Conservation (phyloP, 441 rosid genomes). For the Hura crepitans region DNA sequence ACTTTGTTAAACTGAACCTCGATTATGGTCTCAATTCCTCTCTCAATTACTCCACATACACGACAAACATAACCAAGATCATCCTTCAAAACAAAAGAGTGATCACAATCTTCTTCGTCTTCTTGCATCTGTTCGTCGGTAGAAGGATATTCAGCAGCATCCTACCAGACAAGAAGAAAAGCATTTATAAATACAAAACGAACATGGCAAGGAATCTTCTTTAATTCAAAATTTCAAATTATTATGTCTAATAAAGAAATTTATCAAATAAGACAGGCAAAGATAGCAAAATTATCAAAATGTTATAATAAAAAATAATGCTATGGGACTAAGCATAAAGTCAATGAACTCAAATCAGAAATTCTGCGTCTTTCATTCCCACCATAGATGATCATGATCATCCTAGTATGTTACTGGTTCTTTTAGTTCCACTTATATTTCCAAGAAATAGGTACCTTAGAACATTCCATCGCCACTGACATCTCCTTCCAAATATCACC, state of each 20-base stretch:
- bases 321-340: not conserved
- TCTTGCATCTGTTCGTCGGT: slow-evolving; percentile 36
- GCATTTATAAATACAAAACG: slow-evolving; percentile 21
- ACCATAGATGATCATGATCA: not conserved
- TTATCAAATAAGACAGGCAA: not conserved
- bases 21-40: slow-evolving; percentile 61
- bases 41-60: slow-evolving; percentile 60
- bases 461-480: slow-evolving; percentile 58
- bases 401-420: not conserved
- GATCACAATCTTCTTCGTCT: slow-evolving; percentile 59
- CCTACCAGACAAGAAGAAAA: slow-evolving; percentile 36
- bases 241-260: too few species aligned
- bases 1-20: slow-evolving; percentile 74
- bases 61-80: slow-evolving; percentile 85
- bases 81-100: slow-evolving; percentile 61
- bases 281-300: not conserved
- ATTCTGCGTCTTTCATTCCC: not conserved
- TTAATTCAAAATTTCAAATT: not conserved
- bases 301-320: not conserved
- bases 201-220: slow-evolving; percentile 10
- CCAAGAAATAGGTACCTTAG: slow-evolving; percentile 48
- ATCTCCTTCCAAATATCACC: slow-evolving; percentile 86
- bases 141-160: slow-evolving; percentile 39
- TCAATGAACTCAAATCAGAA: not conserved
- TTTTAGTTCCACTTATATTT: not conserved